Evolutionary conservation across 2,329 filamentous ascomycete genomes (phyloP).

Genomic region (Cercospora sp.): DNA sequence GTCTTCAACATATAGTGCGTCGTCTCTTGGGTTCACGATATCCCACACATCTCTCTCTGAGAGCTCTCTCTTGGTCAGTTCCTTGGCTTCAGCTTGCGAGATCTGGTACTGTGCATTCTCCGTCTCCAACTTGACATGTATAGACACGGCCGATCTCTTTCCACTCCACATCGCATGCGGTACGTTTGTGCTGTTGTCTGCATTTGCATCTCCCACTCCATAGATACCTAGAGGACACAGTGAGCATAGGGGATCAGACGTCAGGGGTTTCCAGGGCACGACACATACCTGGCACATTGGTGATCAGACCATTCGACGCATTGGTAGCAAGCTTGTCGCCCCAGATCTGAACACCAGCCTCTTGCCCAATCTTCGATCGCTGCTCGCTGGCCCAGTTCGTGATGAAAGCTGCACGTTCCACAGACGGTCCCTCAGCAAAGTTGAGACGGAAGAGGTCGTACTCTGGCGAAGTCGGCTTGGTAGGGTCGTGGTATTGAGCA

Average conservation of each 20-base stretch:
- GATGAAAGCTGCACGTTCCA: conserved; percentile 15
- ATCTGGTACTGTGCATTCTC: conserved; percentile 15
- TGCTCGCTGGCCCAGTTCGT: conserved; percentile 18
- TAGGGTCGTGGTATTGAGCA: conserved; percentile 9
- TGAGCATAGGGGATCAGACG: neutral
- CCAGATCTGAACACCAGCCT: conserved; percentile 13
- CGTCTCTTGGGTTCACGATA: conserved; percentile 11
- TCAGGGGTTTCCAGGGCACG: neutral
- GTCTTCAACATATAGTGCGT: conserved; percentile 11
- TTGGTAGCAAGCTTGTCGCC: conserved; percentile 7
- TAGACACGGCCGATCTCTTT: conserved; percentile 5
- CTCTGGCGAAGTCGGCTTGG: conserved; percentile 11
- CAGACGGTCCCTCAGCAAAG: conserved; percentile 12
- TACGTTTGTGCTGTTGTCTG: conserved; percentile 15
- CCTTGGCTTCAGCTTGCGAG: neutral
- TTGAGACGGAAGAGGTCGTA: conserved; percentile 20
- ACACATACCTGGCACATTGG: conserved; percentile 16
- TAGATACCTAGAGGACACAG: conserved; percentile 10
- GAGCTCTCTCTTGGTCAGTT: conserved; percentile 9
- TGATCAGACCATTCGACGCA: conserved; percentile 13
- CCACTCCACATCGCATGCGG: conserved; percentile 18
- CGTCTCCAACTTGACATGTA: conserved; percentile 14
- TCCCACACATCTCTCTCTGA: conserved; percentile 13
- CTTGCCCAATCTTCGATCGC: conserved; percentile 6
- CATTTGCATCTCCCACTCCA: conserved; percentile 9